Evolutionary conservation across 192 early-diverging fungal genomes (phyloP), one percentile per base, ranked within the genome.

Genomic region (Rhizophagus sp.): DNA sequence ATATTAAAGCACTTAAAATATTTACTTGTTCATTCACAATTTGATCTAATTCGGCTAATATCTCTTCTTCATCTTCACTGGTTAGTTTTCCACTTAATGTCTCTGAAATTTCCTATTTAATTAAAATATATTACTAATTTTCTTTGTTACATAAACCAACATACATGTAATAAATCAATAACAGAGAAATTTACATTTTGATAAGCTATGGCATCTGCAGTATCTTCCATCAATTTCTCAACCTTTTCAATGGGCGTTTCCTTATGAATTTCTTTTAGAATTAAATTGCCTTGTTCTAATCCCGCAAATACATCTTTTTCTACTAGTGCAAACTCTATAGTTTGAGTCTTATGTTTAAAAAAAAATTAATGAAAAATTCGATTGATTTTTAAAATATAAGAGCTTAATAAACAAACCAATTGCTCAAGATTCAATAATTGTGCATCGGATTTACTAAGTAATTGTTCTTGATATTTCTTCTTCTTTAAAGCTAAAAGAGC

Each of bases 401-500:
- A 41, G 5, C 8, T 41, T 41, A 34, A 41, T 63, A 64, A 34
- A 39, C 79, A 47, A 85, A 94, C 92, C 87, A 99, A 85, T 79
- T 97, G 93, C 86, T 98, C 95, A 36, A 99, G 84, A 52, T 90
- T 98, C 72, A 94, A 85, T 62, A 99, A 89, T 87, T 99, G 97
- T 25, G 93, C 82, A 73, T 95, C 93, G 4, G 96, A 94, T 84
- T 95, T 93, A 64, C 88, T 84, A 27, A 98, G 86, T 79, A 97
- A 87, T 76, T 91, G 89, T 84, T 98, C 94, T 84, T 98, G 97
- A 83, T 96, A 98, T 82, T 98, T 98, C 84, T 97, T 97, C 88
- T 97, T 96, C 82, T 94, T 93, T 17, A 99, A 88, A 2, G 98
- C 96, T 44, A 99, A 79, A 73, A 97, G 83, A 7, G 98, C 98